These are phyloP conservation scores for Sequoia sempervirens DNA, from an alignment of 75 land plant species.

Conservation along the genomic window DNA sequence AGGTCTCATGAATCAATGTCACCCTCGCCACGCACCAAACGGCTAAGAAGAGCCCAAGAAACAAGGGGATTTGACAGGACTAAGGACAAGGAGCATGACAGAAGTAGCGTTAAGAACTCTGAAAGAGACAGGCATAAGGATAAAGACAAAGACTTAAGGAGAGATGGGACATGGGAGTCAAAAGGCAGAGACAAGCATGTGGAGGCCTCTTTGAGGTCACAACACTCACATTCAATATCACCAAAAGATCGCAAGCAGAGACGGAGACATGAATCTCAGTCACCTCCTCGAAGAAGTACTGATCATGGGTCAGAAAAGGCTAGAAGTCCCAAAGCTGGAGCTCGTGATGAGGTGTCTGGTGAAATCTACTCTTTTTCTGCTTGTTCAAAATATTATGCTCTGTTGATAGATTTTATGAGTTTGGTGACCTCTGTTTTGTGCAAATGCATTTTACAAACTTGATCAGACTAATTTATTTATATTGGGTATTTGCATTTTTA, in stretches of 20 bases:
- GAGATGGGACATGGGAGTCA: slow-evolving; percentile 3
- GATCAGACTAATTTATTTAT: neutral
- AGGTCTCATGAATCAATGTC: slow-evolving; percentile 11
- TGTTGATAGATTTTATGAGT: neutral
- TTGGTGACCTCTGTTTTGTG: neutral
- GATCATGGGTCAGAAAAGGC: slow-evolving; percentile 9
- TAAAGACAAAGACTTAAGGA: neutral
- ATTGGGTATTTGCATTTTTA: neutral
- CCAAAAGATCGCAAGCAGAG: slow-evolving; percentile 11
- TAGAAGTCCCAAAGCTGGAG: slow-evolving; percentile 12
- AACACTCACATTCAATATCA: slow-evolving; percentile 11
- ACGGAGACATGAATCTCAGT: slow-evolving; percentile 12
- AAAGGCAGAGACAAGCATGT: slow-evolving; percentile 3
- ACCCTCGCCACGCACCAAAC: slow-evolving; percentile 9
- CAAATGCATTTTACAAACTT: neutral
- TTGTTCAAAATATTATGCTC: neutral
- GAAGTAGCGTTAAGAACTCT: slow-evolving; percentile 10
- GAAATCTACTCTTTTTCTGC: slow-evolving; percentile 37
- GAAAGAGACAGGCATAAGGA: slow-evolving; percentile 9
- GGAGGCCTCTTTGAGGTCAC: slow-evolving; percentile 8
- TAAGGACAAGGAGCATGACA: slow-evolving; percentile 12
- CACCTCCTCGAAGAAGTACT: slow-evolving; percentile 14
- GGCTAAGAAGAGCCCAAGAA: slow-evolving; percentile 9
- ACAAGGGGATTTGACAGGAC: slow-evolving; percentile 23
- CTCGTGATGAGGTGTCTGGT: slow-evolving; percentile 66